A percentile compares a stretch with the other conserved stretches of the same genome.
These are phyloP conservation scores for Phaffomyces opuntiae DNA, from an alignment of 805 yeast genomes.

Conservation along the genomic window DNA sequence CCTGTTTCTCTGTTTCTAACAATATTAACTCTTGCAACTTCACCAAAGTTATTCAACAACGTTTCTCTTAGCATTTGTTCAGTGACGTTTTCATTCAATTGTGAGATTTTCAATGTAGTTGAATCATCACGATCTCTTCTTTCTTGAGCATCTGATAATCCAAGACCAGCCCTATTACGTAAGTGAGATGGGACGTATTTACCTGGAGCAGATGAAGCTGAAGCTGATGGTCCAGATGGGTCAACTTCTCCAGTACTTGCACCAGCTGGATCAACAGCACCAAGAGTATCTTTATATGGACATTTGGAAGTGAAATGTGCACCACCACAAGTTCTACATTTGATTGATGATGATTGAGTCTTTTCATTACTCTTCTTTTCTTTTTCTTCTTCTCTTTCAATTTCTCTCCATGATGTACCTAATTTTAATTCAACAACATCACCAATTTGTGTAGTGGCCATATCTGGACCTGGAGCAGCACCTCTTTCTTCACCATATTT, in stretches of 20 bases:
- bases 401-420: slow-evolving; percentile 70
- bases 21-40: slow-evolving; percentile 65
- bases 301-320: slow-evolving; percentile 90
- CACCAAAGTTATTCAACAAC: slow-evolving; percentile 62
- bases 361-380: slow-evolving; percentile 39
- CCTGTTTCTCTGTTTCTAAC: slow-evolving; percentile 92
- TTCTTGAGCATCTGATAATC: slow-evolving; percentile 28
- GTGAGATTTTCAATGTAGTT: slow-evolving; percentile 83
- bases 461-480: slow-evolving; percentile 79
- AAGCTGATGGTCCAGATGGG: slow-evolving; percentile 42
- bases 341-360: slow-evolving; percentile 40
- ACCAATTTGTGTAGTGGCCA: slow-evolving; percentile 81
- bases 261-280: slow-evolving; percentile 36
- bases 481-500: slow-evolving; percentile 79
- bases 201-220: slow-evolving; percentile 32
- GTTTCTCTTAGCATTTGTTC: slow-evolving; percentile 74
- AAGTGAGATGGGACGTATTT: slow-evolving; percentile 60
- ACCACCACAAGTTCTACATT: slow-evolving; percentile 91
- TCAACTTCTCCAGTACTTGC: slow-evolving; percentile 30
- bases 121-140: slow-evolving; percentile 72
- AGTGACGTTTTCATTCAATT: slow-evolving; percentile 77
- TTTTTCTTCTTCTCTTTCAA: slow-evolving; percentile 56
- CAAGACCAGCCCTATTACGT: slow-evolving; percentile 35
- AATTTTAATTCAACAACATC: slow-evolving; percentile 74
- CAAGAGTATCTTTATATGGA: slow-evolving; percentile 89